Conservation (phyloP, 2,329 filamentous ascomycete genomes). For the Clonostachys sp. region DNA sequence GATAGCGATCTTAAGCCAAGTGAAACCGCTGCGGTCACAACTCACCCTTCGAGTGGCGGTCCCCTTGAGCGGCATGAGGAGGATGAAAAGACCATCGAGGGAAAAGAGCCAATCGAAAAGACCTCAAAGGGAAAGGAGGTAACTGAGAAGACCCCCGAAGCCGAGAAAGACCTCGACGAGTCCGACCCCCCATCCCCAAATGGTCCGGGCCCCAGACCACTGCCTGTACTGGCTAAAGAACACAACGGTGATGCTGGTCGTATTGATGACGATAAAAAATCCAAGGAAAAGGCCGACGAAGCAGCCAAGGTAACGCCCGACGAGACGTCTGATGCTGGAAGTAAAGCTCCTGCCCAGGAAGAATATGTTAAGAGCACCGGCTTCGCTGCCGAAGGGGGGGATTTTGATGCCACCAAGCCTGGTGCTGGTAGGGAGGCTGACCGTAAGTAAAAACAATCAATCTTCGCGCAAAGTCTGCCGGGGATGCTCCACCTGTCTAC, state of each 20-base stretch:
- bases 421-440: constrained; percentile 65
- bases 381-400: constrained; percentile 58
- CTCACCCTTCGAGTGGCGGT: background rate
- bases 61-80: background rate
- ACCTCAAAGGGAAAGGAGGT: constrained; percentile 23
- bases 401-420: constrained; percentile 60
- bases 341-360: constrained; percentile 20
- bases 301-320: constrained; percentile 11
- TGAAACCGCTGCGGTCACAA: constrained; percentile 1
- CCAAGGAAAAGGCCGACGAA: constrained; percentile 5
- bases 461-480: constrained; percentile 43
- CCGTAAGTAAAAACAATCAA: constrained; percentile 39
- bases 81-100: constrained; percentile 4
- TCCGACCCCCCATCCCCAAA: constrained; percentile 24
- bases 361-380: constrained; percentile 54
- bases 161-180: constrained; percentile 21
- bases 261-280: background rate
- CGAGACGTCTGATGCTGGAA: constrained; percentile 8
- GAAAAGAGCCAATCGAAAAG: constrained; percentile 3
- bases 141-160: constrained; percentile 34
- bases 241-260: constrained; percentile 23
- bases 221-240: constrained; percentile 27
- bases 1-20: background rate
- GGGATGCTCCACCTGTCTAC: constrained; percentile 13
- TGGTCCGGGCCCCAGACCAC: constrained; percentile 35